Conservation (phyloP, 139 green algal species). For the Closterium sp. region DNA sequence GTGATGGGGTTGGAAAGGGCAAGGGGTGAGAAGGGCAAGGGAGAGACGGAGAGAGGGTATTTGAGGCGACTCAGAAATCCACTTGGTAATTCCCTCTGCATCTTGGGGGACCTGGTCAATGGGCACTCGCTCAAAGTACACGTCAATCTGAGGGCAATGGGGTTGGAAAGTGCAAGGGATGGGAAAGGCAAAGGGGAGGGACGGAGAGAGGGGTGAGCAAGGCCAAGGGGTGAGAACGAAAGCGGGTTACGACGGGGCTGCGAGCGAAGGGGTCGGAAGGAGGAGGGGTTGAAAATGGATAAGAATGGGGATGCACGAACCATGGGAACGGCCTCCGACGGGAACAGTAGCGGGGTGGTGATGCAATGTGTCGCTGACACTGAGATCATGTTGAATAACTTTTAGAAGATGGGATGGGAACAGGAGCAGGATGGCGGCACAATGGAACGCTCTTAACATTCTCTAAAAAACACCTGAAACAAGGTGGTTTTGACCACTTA, state of each 20-base stretch:
- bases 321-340: no score
- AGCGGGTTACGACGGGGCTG: background rate
- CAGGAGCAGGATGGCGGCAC: no score
- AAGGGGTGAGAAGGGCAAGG: background rate
- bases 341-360: no score
- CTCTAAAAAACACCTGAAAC: no score
- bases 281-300: no score
- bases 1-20: background rate
- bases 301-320: no score
- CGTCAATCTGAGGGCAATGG: conserved; percentile 6
- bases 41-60: no score
- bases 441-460: no score
- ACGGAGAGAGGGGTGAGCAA: background rate
- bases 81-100: background rate
- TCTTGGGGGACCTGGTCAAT: background rate
- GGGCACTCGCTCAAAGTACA: background rate
- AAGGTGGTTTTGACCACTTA: no score
- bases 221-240: background rate
- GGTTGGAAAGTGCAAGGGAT: no score
- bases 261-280: background rate
- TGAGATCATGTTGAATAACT: background rate
- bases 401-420: no score
- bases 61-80: no score
- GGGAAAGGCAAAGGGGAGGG: background rate
- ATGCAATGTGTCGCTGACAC: background rate